Evolutionary conservation across 163 green algal species (phyloP).

Genomic region (Trebouxia gelatinosa): DNA sequence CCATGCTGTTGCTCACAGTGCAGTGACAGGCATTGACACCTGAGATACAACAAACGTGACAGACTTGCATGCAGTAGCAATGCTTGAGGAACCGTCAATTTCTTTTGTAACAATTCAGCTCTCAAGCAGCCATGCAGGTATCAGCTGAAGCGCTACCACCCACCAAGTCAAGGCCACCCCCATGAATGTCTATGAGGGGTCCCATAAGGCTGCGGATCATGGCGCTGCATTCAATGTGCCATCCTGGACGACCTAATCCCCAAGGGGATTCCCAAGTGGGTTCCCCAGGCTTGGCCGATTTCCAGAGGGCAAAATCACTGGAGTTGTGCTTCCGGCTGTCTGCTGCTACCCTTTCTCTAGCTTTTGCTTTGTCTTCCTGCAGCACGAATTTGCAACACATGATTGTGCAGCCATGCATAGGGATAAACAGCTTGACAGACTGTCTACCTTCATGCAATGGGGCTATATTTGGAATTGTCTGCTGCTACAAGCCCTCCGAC

Average conservation of each 20-base stretch:
- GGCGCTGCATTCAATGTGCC: slow-evolving; percentile 96
- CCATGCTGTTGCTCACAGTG: no score
- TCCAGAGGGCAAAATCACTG: slow-evolving; percentile 97
- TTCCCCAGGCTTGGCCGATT: slow-evolving; percentile 89
- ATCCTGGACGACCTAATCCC: slow-evolving; percentile 89
- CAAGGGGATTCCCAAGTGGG: slow-evolving; percentile 90
- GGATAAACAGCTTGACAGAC: no score
- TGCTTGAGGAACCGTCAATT: no score
- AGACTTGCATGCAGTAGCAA: no score
- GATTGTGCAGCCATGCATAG: not conserved
- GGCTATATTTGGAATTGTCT: no score
- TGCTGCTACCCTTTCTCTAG: slow-evolving; percentile 86
- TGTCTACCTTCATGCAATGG: no score
- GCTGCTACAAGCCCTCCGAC: no score
- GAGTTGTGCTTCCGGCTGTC: slow-evolving; percentile 84
- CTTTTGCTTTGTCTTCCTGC: slow-evolving; percentile 81
- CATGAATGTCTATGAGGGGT: slow-evolving; percentile 91
- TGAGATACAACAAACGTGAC: no score
- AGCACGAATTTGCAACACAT: not conserved
- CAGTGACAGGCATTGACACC: no score
- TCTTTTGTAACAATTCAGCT: no score
- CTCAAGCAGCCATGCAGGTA: no score
- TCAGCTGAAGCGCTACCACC: not conserved
- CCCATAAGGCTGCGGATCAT: slow-evolving; percentile 90
- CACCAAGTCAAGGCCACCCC: slow-evolving; percentile 53